A percentile compares a stretch with the other conserved stretches of the same genome.
Evolutionary conservation across 2,329 filamentous ascomycete genomes (phyloP).

Genomic region (Clonostachys byssicola): DNA sequence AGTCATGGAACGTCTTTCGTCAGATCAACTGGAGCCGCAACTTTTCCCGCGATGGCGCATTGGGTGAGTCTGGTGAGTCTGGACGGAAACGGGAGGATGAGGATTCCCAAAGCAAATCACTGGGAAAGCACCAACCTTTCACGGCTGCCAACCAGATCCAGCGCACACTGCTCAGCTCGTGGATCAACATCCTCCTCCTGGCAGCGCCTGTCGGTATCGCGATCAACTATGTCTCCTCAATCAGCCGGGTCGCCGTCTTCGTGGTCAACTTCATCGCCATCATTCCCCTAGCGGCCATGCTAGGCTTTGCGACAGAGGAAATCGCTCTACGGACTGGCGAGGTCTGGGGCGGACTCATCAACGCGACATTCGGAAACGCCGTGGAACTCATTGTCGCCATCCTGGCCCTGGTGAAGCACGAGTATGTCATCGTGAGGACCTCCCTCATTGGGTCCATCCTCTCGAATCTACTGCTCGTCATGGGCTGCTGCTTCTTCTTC

Average conservation of each 20-base stretch:
- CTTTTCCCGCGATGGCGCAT: too few relatives aligned
- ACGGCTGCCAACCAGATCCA: conserved; percentile 63
- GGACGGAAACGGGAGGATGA: too few relatives aligned
- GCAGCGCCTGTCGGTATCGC: conserved; percentile 76
- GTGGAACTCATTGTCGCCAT: conserved; percentile 88
- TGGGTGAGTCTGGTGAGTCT: too few relatives aligned
- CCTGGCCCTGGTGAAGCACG: conserved; percentile 69
- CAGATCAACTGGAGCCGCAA: too few relatives aligned
- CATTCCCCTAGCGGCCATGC: conserved; percentile 79
- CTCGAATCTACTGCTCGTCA: conserved; percentile 82
- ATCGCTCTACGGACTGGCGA: conserved; percentile 79
- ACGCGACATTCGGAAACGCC: conserved; percentile 90
- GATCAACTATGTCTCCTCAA: conserved; percentile 33
- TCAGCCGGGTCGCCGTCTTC: conserved; percentile 47
- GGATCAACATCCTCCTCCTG: conserved; percentile 80
- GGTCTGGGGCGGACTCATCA: conserved; percentile 81
- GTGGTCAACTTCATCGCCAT: conserved; percentile 93
- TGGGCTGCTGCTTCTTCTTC: conserved; percentile 92
- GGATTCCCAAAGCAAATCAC: too few relatives aligned
- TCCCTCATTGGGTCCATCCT: conserved; percentile 89
- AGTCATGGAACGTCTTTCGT: too few relatives aligned
- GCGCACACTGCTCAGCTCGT: conserved; percentile 74
- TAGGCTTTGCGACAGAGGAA: conserved; percentile 88
- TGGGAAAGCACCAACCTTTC: conserved; percentile 36
- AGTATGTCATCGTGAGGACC: conserved; percentile 85